Conservation (phyloP, 495 filamentous ascomycete species). For the Penicillium arizonense region DNA sequence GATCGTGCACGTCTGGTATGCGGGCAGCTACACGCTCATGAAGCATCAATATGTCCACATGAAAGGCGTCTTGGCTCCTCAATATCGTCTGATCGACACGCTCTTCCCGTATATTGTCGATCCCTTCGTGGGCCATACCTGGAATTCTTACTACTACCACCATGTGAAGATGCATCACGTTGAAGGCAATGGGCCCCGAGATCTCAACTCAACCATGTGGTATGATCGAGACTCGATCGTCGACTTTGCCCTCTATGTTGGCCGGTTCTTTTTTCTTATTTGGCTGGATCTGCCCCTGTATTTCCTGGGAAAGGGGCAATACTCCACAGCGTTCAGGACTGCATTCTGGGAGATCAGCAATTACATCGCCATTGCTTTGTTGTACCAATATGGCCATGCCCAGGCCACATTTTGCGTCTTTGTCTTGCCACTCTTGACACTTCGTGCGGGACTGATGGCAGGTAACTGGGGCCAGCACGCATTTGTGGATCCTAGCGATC, state of each 20-base stretch:
- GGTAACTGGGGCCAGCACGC: conserved; percentile 78
- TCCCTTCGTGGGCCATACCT: conserved; percentile 77
- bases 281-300: conserved; percentile 75
- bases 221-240: conserved; percentile 67
- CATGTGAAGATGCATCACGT: conserved; percentile 84
- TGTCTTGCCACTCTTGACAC: conserved; percentile 54
- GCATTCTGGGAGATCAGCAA: conserved; percentile 55
- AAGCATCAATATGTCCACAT: conserved; percentile 81
- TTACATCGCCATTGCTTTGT: conserved; percentile 42
- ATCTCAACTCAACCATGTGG: conserved; percentile 72
- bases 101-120: conserved; percentile 70
- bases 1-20: conserved; percentile 58
- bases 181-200: conserved; percentile 73
- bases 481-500: conserved; percentile 65
- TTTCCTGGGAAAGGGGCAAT: conserved; percentile 58
- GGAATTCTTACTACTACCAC: conserved; percentile 81
- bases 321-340: conserved; percentile 46
- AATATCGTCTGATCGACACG: conserved; percentile 52
- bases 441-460: conserved; percentile 65
- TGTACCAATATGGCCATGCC: conserved; percentile 44
- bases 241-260: conserved; percentile 65
- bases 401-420: conserved; percentile 58
- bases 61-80: conserved; percentile 58
- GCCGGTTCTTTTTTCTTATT: conserved; percentile 65
- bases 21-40: conserved; percentile 73